Evolutionary conservation across 305 asterid species (phyloP).

Genomic region (Withania somnifera): DNA sequence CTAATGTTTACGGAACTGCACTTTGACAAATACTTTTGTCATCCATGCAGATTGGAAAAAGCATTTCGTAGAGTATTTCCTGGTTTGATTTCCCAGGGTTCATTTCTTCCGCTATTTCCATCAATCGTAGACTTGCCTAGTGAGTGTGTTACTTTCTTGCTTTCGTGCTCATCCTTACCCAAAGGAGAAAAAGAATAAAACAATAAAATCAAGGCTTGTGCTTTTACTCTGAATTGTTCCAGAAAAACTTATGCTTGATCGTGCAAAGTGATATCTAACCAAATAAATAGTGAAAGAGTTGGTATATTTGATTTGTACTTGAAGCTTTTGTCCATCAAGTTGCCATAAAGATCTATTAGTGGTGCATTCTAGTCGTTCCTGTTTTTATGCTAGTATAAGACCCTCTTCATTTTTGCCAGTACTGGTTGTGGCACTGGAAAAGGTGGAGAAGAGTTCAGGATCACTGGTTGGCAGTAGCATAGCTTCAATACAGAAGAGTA

Average conservation of each 20-base stretch:
- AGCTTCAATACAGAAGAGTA: constrained; percentile 90
- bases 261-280: not conserved
- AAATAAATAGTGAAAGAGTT: not conserved
- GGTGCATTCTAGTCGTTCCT: not conserved
- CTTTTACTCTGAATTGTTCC: constrained; percentile 2
- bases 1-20: not conserved
- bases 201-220: not conserved
- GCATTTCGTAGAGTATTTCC: constrained; percentile 42
- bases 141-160: constrained; percentile 24
- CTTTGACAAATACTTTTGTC: not conserved
- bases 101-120: constrained; percentile 72
- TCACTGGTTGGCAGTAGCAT: constrained; percentile 84
- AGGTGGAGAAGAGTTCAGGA: constrained; percentile 82
- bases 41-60: constrained; percentile 48
- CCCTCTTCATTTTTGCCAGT: constrained; percentile 31
- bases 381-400: not conserved
- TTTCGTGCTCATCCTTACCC: not conserved
- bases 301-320: not conserved
- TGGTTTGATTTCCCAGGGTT: constrained; percentile 67
- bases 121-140: constrained; percentile 78
- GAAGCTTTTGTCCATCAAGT: not conserved
- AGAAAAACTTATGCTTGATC: not conserved
- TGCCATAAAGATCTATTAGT: not conserved
- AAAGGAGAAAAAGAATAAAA: not conserved
- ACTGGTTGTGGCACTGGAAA: constrained; percentile 89